phyloP scores from a whole-genome alignment of 768 basidiomycete species.

The Russula emetica region DNA sequence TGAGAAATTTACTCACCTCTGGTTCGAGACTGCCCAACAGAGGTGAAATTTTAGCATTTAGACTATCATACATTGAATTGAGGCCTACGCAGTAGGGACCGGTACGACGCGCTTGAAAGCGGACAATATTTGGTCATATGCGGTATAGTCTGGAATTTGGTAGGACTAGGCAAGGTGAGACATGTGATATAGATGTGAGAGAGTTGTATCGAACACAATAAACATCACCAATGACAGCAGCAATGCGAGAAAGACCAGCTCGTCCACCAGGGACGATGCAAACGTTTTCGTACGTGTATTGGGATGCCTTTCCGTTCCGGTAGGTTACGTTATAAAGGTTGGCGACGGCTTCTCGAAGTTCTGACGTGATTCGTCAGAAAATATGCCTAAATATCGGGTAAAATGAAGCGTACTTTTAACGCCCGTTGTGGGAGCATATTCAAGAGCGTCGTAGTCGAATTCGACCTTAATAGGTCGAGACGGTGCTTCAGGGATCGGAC shows the following conservation, averaged over 20 bases:
- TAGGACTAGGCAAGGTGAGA: constrained; percentile 52
- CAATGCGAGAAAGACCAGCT: constrained; percentile 83
- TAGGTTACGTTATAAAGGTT: constrained; percentile 86
- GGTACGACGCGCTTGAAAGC: constrained; percentile 88
- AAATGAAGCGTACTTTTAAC: constrained; percentile 56
- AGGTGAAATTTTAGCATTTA: constrained; percentile 1
- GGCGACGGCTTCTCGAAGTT: constrained; percentile 84
- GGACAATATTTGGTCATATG: constrained; percentile 77
- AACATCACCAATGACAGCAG: constrained; percentile 88
- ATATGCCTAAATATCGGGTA: not conserved
- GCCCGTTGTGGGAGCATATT: constrained; percentile 92
- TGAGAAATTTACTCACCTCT: constrained; percentile 33
- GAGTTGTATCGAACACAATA: constrained; percentile 51
- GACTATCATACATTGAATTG: not conserved
- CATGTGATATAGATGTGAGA: constrained; percentile 17
- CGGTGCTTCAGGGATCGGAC: constrained; percentile 72
- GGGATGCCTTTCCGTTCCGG: constrained; percentile 69
- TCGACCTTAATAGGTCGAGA: constrained; percentile 60
- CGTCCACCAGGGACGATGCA: constrained; percentile 95
- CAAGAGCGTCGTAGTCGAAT: constrained; percentile 66
- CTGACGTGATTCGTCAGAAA: constrained; percentile 36
- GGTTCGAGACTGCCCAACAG: constrained; percentile 32
- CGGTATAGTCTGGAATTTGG: constrained; percentile 90
- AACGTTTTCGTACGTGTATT: constrained; percentile 90
- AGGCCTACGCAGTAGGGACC: constrained; percentile 77